Conservation (phyloP, 192 early-diverging fungal genomes). For the Coemansia sp. region DNA sequence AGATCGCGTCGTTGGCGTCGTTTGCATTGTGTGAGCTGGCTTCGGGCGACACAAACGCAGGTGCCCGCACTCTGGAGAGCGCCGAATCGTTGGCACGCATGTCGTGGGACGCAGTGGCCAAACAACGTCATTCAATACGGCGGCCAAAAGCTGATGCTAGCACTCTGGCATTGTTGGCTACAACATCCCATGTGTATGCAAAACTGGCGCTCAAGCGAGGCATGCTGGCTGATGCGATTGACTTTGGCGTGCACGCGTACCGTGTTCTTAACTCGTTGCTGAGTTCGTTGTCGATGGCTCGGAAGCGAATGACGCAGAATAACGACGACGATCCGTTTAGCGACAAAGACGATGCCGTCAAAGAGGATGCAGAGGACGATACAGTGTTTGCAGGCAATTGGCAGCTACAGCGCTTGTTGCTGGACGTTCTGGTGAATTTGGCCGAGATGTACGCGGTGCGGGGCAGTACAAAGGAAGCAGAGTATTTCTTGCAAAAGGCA, state of each 20-base stretch:
- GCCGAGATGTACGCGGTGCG: constrained; percentile 35
- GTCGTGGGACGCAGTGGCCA: background rate
- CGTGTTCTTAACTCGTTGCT: constrained; percentile 40
- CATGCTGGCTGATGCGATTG: constrained; percentile 37
- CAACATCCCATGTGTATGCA: constrained; percentile 31
- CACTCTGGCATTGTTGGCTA: constrained; percentile 27
- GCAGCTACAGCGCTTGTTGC: constrained; percentile 43
- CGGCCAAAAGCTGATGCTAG: constrained; percentile 15
- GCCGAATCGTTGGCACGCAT: background rate
- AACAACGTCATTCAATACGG: background rate
- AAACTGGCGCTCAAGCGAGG: constrained; percentile 38
- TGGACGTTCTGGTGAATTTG: constrained; percentile 34
- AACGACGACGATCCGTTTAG: constrained; percentile 39
- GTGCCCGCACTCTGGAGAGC: background rate
- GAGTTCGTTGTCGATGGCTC: constrained; percentile 20
- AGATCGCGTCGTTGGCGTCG: constrained; percentile 24
- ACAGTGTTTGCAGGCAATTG: constrained; percentile 35
- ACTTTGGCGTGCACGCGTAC: constrained; percentile 44
- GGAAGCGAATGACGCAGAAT: background rate
- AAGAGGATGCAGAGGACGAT: constrained; percentile 15
- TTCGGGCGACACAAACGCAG: constrained; percentile 17
- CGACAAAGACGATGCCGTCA: background rate
- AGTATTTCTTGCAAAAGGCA: constrained; percentile 41
- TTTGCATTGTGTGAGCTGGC: constrained; percentile 28
- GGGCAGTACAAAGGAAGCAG: constrained; percentile 44